Conservation (phyloP, 1,139 yeast species). For the Blastobotrys aristatus region DNA sequence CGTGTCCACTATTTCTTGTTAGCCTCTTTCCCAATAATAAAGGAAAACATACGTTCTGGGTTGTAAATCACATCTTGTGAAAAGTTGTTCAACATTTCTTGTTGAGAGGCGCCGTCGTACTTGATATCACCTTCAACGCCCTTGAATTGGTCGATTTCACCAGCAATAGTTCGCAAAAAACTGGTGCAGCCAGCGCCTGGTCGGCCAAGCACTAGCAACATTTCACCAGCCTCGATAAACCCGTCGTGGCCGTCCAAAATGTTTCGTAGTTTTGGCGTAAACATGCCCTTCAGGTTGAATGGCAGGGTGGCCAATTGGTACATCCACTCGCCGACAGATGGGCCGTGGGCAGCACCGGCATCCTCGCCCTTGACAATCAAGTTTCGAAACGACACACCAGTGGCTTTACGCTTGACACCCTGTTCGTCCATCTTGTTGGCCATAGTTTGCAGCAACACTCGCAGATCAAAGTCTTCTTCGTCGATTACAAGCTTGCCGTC, state of each 20-base stretch:
- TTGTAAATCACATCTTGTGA: conserved; percentile 53
- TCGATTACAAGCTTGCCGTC: conserved; percentile 37
- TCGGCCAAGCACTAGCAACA: conserved; percentile 57
- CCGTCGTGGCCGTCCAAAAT: conserved; percentile 43
- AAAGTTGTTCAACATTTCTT: conserved; percentile 46
- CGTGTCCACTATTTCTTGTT: conserved; percentile 37
- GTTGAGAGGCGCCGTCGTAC: conserved; percentile 49
- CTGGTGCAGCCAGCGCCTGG: conserved; percentile 69
- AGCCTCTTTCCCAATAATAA: not conserved
- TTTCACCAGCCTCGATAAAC: conserved; percentile 52
- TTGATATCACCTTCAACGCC: conserved; percentile 42
- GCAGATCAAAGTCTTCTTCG: conserved; percentile 40
- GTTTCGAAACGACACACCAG: conserved; percentile 46
- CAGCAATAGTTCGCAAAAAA: conserved; percentile 50
- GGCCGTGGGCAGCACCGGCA: conserved; percentile 49
- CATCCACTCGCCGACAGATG: conserved; percentile 43
- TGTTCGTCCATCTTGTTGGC: conserved; percentile 35
- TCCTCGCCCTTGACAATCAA: conserved; percentile 49
- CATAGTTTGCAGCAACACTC: conserved; percentile 35
- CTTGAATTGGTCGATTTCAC: conserved; percentile 43
- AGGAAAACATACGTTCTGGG: conserved; percentile 40
- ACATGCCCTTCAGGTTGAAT: conserved; percentile 22
- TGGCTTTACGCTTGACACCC: conserved; percentile 44
- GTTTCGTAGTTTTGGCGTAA: conserved; percentile 36
- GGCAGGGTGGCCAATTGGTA: conserved; percentile 36